Evolutionary conservation across 1,139 yeast species (phyloP), one percentile per base, ranked within the genome.

Genomic region (Petasospora fabianii): DNA sequence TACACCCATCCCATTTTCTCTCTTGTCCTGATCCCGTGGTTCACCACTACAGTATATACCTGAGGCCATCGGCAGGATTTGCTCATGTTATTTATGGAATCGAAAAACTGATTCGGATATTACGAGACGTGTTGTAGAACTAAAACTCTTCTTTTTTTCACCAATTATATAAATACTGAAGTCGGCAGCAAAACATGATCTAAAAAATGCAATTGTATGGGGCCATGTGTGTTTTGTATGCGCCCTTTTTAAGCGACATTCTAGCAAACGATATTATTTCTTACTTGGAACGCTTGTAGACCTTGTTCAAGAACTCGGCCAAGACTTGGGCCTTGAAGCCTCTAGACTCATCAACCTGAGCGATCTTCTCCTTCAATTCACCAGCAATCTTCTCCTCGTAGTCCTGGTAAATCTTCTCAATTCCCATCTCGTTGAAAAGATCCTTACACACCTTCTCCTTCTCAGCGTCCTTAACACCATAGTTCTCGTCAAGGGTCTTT

Each of bases 231-330:
- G n/a, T n/a, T n/a, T n/a, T n/a, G n/a, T n/a, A n/a, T n/a, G n/a
- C n/a, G n/a, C n/a, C n/a, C n/a, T n/a, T n/a, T n/a, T n/a, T n/a
- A n/a, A n/a, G n/a, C n/a, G n/a, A n/a, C n/a, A n/a, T n/a, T n/a
- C n/a, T 20, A 20, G 22, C 22, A 20, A 20, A 20, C 22, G n/a
- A 29, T 18, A n/a, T n/a, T 15, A 29, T 5, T 28, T 16, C 29
- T 45, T 77, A 92, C 71, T 90, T 92, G 46, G 81, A 76, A 66
- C 99, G 83, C 72, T 88, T 90, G 79, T 94, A 92, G 54, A 94
- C 85, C 69, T 92, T 94, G 63, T 77, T 75, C 59, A 94, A 77
- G 71, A 94, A 94, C 7, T 80, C 77, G 31, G 85, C 76, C 57
- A 92, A 74, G 21, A 88, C 97, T 34, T 81, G 84, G 55, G 76